Evolutionary conservation across 2,329 filamentous ascomycete species (phyloP), one percentile per base, ranked within the genome.

Genomic region (Fusarium tupiense): DNA sequence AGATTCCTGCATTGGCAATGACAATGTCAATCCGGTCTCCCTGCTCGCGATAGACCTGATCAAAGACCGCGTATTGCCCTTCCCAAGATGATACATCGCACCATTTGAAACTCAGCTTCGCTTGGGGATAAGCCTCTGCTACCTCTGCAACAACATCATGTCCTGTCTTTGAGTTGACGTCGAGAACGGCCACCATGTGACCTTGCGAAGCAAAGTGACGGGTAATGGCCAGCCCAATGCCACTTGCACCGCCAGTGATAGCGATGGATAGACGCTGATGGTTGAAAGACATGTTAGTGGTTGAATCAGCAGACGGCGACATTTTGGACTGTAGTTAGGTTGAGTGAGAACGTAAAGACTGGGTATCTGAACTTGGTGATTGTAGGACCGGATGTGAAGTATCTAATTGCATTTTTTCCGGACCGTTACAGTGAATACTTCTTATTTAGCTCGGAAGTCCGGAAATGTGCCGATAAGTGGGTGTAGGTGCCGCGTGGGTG

Each of bases 11-110:
- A 8, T 64, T 64, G 2, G 61, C 61, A 11, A 64, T 49, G 2
- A 61, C 61, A 49, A 64, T 35, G 2, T 64, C 61, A 5, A 64
- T 61, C 4, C 22, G 29, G 17, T 49, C 16, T 2, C 35, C 61
- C 2, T 64, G 61, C 3, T 64, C 54, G 2, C n/a, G 35, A 33
- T 37, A 64, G 0, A 8, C 20, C 4, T 61, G 61, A 5, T 64
- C 56, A 4, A 64, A 61, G 1, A 64, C 56, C 6, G 56, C 43
- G 0, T 29, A 61, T 14, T 64, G 61, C 1, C 61, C 61, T 49
- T 64, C 61, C 61, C 61, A 64, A 0, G 61, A 64, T 0, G 61
- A 64, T 0, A 64, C 61, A 24, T 64, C 61, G 19, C 61, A 64
- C 61, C 61, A 64, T 9, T 41, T 49, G 13, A 64, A 64, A 1